phyloP scores from a whole-genome alignment of 169 alveolate genomes.

The Eimeria brunetti region DNA sequence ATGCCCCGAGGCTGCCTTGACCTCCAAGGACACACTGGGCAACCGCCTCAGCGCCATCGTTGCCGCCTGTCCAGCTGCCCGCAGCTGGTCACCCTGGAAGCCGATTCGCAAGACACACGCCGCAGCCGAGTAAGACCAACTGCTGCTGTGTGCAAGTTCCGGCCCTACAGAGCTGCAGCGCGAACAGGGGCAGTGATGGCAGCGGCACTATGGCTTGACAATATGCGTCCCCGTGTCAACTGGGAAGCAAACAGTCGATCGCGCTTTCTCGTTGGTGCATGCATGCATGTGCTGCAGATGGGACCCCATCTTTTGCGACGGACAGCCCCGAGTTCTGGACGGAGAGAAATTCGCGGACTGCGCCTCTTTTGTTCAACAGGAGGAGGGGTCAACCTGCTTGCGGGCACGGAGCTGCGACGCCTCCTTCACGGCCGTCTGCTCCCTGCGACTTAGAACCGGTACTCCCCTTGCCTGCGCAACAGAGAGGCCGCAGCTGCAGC shows the following conservation, averaged over 20 bases:
- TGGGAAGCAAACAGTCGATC: neutral
- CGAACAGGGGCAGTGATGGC: neutral
- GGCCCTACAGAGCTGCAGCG: neutral
- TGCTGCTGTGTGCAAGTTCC: neutral
- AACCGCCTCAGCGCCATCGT: neutral
- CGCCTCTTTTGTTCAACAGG: neutral
- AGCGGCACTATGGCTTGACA: neutral
- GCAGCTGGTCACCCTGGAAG: slow-evolving; percentile 48
- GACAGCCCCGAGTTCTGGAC: slow-evolving; percentile 23
- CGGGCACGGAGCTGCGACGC: slow-evolving; percentile 56
- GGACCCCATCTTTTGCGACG: slow-evolving; percentile 33
- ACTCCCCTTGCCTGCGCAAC: neutral
- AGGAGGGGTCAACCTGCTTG: slow-evolving; percentile 37
- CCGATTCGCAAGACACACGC: neutral
- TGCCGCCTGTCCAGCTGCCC: slow-evolving; percentile 8
- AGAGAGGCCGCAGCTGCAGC: neutral
- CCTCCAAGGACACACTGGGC: slow-evolving; percentile 13
- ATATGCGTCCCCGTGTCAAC: neutral
- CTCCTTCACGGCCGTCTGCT: slow-evolving; percentile 27
- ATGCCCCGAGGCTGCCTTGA: neutral
- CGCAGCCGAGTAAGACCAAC: neutral
- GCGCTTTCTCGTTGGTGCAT: neutral
- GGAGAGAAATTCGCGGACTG: slow-evolving; percentile 33
- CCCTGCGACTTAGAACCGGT: slow-evolving; percentile 49
- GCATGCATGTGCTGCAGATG: slow-evolving; percentile 19